phyloP scores from a whole-genome alignment of 352 stramenopile genomes.

The Phytophthora pini region DNA sequence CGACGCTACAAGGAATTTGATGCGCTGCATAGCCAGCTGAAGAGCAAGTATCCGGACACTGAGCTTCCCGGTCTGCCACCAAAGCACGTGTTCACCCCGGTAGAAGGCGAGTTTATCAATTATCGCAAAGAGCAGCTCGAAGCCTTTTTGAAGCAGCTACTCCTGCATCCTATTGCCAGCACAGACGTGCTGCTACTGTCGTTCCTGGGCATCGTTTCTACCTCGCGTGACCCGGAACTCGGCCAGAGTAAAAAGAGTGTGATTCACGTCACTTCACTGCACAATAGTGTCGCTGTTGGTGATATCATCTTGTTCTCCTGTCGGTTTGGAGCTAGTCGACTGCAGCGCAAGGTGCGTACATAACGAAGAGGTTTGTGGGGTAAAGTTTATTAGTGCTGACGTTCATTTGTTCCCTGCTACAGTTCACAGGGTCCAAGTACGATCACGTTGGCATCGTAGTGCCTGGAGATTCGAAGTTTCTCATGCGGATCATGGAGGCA shows the following conservation, averaged over 20 bases:
- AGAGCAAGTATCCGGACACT: slow-evolving; percentile 46
- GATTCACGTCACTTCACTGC: slow-evolving; percentile 77
- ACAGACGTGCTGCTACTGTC: slow-evolving; percentile 75
- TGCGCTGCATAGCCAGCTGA: slow-evolving; percentile 39
- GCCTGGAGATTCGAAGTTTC: slow-evolving; percentile 56
- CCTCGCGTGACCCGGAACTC: slow-evolving; percentile 66
- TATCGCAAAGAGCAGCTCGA: slow-evolving; percentile 71
- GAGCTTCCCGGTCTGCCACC: slow-evolving; percentile 56
- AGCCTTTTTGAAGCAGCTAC: slow-evolving; percentile 61
- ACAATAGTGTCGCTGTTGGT: slow-evolving; percentile 70
- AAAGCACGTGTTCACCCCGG: slow-evolving; percentile 74
- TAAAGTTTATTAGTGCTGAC: background rate
- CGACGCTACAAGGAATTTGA: slow-evolving; percentile 79
- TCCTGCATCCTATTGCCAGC: slow-evolving; percentile 53
- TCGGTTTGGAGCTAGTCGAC: slow-evolving; percentile 75
- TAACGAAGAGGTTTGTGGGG: background rate
- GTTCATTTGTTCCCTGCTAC: slow-evolving; percentile 2
- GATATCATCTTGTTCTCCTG: slow-evolving; percentile 88
- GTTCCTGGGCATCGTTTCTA: slow-evolving; percentile 81
- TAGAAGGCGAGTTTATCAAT: slow-evolving; percentile 70
- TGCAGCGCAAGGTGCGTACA: slow-evolving; percentile 74
- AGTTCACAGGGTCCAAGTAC: slow-evolving; percentile 81
- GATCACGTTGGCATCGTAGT: slow-evolving; percentile 87
- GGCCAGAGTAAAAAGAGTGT: slow-evolving; percentile 66
- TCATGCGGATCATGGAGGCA: slow-evolving; percentile 82